phyloP scores from a whole-genome alignment of 495 filamentous ascomycete genomes.

The Hypoxylon intermedium region DNA sequence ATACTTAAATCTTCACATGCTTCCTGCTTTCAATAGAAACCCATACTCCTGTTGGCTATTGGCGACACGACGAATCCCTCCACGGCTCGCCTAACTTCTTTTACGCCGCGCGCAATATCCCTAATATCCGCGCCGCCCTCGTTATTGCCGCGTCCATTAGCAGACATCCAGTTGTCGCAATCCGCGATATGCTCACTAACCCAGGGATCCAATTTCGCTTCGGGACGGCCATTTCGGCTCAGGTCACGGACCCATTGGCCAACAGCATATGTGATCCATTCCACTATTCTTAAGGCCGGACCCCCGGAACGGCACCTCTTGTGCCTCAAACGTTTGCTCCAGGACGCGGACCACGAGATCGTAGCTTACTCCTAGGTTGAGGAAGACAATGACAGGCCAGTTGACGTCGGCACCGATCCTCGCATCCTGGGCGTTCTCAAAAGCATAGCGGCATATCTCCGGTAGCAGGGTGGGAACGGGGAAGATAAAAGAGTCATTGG shows the following conservation, averaged over 20 bases:
- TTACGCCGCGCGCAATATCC: conserved; percentile 28
- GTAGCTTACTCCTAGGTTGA: conserved; percentile 75
- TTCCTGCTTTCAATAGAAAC: conserved; percentile 33
- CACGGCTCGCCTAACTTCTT: conserved; percentile 31
- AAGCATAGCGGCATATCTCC: conserved; percentile 77
- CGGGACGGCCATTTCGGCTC: conserved; percentile 45
- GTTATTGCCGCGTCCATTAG: conserved; percentile 26
- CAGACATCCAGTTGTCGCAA: conserved; percentile 47
- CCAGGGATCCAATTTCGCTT: conserved; percentile 48
- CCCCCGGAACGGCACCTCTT: conserved; percentile 83
- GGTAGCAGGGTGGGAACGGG: conserved; percentile 67
- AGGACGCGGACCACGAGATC: conserved; percentile 78
- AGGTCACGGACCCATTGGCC: conserved; percentile 53
- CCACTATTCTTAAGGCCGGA: conserved; percentile 48
- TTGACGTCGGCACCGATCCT: conserved; percentile 64
- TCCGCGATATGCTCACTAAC: conserved; percentile 51
- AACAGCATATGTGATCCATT: conserved; percentile 51
- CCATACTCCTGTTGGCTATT: conserved; percentile 29
- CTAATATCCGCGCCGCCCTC: conserved; percentile 43
- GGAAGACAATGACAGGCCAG: conserved; percentile 85
- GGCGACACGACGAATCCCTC: conserved; percentile 34
- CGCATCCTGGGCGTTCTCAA: conserved; percentile 71
- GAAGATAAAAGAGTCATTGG: conserved; percentile 76
- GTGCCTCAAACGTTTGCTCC: conserved; percentile 81
- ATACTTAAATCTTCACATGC: background rate